Evolutionary conservation across 305 asterid species (phyloP), one percentile per base, ranked within the genome.

Genomic region (Fraxinus sp.): DNA sequence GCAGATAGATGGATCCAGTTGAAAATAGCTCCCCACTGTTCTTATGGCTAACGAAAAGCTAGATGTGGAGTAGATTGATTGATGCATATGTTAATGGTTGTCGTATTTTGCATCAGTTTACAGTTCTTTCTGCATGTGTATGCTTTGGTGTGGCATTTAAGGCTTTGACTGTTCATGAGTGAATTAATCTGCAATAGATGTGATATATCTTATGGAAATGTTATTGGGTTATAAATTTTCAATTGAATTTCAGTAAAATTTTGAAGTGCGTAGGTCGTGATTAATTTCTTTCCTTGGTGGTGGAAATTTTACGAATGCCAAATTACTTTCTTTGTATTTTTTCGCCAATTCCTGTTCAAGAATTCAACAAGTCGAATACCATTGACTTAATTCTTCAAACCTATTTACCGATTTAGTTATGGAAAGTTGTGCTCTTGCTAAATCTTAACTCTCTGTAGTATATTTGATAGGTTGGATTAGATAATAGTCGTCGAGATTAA

Each of bases 21-120:
- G 81, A 82, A 82, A 82, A 37, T 16, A 30, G 37, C 46, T 24
- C 37, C 66, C 79, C 66, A 28, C 20, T 44, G 83, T 78, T 26
- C 36, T 80, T 73, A 52, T 76, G 79, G 73, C 73, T 24, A 75
- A 73, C 33, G 39, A 30, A 52, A 33, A 81, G 37, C 30, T 72
- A 62, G 78, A 33, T 35, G 72, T n/a, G 73, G 64, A 32, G 76
- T 46, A 30, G 35, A 32, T 68, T 57, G 73, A 62, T 52, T 41
- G 18, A 78, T 28, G 57, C 49, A 39, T 74, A 59, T 81, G 9
- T 26, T 28, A 70, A 70, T 70, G 39, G 39, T 70, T 2, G 75
- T 62, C 18, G 74, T 70, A 70, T 13, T 64, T 10, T 64, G 39
- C 16, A 70, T 70, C 20, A 22, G 39, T 5, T 66, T 5, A 10